Evolutionary conservation across 306 rosid genomes (phyloP).

Genomic region (Sophora flavescens): DNA sequence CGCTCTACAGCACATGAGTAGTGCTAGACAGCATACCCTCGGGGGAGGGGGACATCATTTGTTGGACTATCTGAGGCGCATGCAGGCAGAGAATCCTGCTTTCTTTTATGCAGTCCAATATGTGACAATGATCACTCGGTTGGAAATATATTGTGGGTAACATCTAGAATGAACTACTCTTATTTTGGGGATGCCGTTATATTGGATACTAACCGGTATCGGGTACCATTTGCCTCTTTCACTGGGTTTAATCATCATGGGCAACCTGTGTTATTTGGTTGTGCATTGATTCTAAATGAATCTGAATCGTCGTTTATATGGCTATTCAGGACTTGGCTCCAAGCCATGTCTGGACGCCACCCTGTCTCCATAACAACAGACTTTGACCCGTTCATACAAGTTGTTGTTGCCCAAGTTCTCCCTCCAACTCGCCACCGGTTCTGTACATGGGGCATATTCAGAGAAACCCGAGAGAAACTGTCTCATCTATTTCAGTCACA

Average conservation of each 20-base stretch:
- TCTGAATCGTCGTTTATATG: constrained; percentile 74
- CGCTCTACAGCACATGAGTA: constrained; percentile 64
- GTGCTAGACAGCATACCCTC: constrained; percentile 68
- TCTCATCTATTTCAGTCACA: constrained; percentile 66
- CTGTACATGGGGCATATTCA: constrained; percentile 70
- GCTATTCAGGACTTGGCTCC: constrained; percentile 84
- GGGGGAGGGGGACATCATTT: constrained; percentile 79
- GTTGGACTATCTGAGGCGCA: constrained; percentile 80
- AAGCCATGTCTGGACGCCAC: constrained; percentile 73
- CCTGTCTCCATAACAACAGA: constrained; percentile 85
- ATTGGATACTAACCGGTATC: constrained; percentile 66
- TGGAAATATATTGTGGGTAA: constrained; percentile 85
- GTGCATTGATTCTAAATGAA: constrained; percentile 72
- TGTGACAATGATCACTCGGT: constrained; percentile 58
- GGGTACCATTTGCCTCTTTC: constrained; percentile 75
- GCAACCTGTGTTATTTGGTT: constrained; percentile 81
- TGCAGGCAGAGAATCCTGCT: constrained; percentile 83
- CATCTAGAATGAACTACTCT: constrained; percentile 69
- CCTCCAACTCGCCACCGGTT: constrained; percentile 77
- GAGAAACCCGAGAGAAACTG: constrained; percentile 70
- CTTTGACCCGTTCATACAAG: constrained; percentile 71
- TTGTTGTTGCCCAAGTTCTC: constrained; percentile 72
- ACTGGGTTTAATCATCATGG: constrained; percentile 87
- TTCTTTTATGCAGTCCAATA: constrained; percentile 81
- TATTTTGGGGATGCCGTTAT: constrained; percentile 84